Conservation (phyloP, 805 yeast species). For the Saccharomycopsis capsularis region DNA sequence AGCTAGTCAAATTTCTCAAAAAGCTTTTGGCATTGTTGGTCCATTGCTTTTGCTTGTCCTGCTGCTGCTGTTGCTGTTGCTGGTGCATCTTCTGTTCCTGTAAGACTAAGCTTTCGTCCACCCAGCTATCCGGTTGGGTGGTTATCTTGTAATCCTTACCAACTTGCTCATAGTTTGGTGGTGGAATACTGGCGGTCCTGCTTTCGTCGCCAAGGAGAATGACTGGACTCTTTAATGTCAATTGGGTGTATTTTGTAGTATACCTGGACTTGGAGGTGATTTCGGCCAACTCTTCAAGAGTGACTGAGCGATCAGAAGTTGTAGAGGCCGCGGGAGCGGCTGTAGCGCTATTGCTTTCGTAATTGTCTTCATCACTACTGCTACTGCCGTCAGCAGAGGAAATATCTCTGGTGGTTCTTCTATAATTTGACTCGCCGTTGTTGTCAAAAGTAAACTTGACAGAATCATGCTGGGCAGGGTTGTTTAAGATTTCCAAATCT, state of each 20-base stretch:
- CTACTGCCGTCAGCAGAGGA: too few species aligned
- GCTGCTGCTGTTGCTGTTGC: not conserved
- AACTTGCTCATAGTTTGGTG: conserved; percentile 10
- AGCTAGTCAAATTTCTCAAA: not conserved
- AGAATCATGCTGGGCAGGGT: not conserved
- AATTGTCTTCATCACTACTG: not conserved
- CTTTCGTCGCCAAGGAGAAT: not conserved
- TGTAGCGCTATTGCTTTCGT: not conserved
- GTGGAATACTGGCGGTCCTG: conserved; percentile 6
- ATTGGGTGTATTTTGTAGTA: not conserved
- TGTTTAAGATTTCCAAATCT: not conserved
- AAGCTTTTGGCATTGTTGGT: not conserved
- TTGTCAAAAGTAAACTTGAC: not conserved
- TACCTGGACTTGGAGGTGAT: not conserved
- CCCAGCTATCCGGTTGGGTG: not conserved
- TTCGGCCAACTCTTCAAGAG: too few species aligned
- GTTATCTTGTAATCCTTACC: not conserved
- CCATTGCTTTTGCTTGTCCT: not conserved
- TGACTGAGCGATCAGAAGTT: too few species aligned
- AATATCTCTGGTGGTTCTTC: too few species aligned
- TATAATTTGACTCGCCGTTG: not conserved
- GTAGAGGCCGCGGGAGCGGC: too few species aligned
- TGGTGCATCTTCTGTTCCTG: not conserved
- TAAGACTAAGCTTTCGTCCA: not conserved
- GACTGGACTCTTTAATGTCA: conserved; percentile 2